Conservation (phyloP, 176 grass and related monocot genomes). For the Secale cereale region DNA sequence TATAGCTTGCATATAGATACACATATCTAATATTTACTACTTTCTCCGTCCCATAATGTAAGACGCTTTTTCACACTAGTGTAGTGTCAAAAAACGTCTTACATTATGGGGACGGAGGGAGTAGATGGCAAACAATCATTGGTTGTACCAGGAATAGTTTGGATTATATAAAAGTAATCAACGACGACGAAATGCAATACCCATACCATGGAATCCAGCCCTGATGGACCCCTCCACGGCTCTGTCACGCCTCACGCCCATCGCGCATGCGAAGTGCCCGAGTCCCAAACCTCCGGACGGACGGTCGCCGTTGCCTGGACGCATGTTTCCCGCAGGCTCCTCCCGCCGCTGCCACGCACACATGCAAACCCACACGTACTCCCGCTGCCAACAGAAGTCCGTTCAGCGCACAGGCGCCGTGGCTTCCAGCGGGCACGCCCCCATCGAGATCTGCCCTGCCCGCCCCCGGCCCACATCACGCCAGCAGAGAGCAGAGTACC, state of each 20-base stretch:
- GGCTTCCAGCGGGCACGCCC: background rate
- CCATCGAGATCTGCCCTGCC: constrained; percentile 1
- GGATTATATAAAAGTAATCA: too few species aligned
- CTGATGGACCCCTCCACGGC: too few species aligned
- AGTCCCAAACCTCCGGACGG: background rate
- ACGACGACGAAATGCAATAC: too few species aligned
- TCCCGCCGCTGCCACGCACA: background rate
- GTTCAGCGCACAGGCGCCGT: background rate
- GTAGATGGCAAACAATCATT: too few species aligned
- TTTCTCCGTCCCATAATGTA: too few species aligned
- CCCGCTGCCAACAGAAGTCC: background rate
- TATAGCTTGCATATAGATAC: too few species aligned
- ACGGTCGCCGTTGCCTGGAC: background rate
- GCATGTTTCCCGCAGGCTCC: background rate
- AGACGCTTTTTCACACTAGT: too few species aligned
- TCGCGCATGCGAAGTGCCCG: background rate
- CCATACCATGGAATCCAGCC: too few species aligned
- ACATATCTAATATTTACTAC: too few species aligned
- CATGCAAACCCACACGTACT: constrained; percentile 33
- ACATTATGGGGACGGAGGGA: too few species aligned
- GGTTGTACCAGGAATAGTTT: too few species aligned
- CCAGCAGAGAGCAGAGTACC: background rate
- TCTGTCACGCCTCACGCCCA: background rate
- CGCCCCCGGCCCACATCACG: background rate
- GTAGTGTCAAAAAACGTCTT: too few species aligned